phyloP scores from a whole-genome alignment of 2,329 filamentous ascomycete species.

The Phaeosphaeria sp. region DNA sequence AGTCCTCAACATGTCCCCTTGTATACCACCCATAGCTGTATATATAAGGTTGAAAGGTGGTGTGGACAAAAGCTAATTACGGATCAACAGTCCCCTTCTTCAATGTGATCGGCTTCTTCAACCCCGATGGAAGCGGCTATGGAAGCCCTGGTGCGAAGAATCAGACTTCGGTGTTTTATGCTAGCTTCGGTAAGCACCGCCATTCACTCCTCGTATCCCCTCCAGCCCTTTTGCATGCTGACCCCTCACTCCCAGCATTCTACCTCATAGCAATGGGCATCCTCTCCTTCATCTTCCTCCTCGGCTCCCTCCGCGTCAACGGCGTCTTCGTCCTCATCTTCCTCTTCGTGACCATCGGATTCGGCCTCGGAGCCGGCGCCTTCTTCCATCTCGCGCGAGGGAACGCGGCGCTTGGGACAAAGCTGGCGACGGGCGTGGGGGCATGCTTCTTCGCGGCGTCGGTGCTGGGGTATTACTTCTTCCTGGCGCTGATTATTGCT shows the following conservation, averaged over 20 bases:
- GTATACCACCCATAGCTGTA: no score
- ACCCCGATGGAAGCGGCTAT: slow-evolving; percentile 19
- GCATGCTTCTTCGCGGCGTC: slow-evolving; percentile 22
- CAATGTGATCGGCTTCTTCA: slow-evolving; percentile 22
- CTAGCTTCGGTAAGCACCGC: slow-evolving; percentile 15
- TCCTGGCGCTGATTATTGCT: slow-evolving; percentile 15
- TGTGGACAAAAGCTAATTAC: no score
- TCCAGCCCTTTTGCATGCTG: no score
- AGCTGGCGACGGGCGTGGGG: slow-evolving; percentile 13
- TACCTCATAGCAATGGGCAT: slow-evolving; percentile 21
- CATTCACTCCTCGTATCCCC: no score
- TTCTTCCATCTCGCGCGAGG: slow-evolving; percentile 18
- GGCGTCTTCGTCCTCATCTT: slow-evolving; percentile 24
- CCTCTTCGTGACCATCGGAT: slow-evolving; percentile 19
- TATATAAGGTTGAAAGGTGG: no score
- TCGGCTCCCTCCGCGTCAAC: slow-evolving; percentile 21
- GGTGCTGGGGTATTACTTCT: slow-evolving; percentile 21
- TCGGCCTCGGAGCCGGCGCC: slow-evolving; percentile 21
- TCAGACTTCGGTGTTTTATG: slow-evolving; percentile 15
- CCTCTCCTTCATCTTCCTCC: slow-evolving; percentile 22
- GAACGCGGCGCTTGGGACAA: slow-evolving; percentile 6
- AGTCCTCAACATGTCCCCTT: no score
- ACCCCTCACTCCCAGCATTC: slow-evolving; percentile 11
- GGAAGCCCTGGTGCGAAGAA: slow-evolving; percentile 17
- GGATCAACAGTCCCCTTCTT: slow-evolving; percentile 9